phyloP scores from a whole-genome alignment of 228 moss, liverwort and hornwort species.

The Sphagnum fallax region DNA sequence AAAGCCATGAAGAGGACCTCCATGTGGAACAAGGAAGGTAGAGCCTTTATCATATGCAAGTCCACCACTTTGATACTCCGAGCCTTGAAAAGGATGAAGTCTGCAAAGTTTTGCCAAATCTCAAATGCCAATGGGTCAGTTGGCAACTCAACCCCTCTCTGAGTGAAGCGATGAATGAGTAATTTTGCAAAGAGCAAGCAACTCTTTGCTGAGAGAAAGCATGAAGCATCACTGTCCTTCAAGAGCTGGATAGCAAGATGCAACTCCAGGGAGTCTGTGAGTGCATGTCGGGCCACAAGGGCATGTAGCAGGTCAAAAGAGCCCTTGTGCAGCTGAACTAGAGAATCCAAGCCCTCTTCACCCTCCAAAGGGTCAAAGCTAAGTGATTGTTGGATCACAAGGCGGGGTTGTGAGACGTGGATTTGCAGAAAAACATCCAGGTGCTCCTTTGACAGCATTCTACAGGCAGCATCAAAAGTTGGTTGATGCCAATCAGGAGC shows the following conservation, averaged over 20 bases:
- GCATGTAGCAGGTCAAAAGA: slow-evolving; percentile 86
- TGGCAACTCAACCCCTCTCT: slow-evolving; percentile 33
- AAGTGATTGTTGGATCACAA: slow-evolving; percentile 47
- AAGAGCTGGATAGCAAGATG: slow-evolving; percentile 85
- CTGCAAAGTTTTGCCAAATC: slow-evolving; percentile 90
- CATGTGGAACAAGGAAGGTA: slow-evolving; percentile 94
- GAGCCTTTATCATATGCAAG: slow-evolving; percentile 55
- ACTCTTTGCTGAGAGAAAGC: slow-evolving; percentile 68
- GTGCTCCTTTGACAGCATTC: slow-evolving; percentile 76
- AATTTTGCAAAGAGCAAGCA: slow-evolving; percentile 78
- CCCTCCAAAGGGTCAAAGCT: slow-evolving; percentile 61
- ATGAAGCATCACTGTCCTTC: slow-evolving; percentile 66
- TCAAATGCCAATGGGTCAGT: slow-evolving; percentile 88
- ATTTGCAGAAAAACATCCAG: slow-evolving; percentile 91
- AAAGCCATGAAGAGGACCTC: slow-evolving; percentile 98
- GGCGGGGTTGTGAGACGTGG: slow-evolving; percentile 71
- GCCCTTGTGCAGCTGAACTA: slow-evolving; percentile 79
- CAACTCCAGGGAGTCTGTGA: slow-evolving; percentile 76
- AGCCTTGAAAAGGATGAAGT: slow-evolving; percentile 62
- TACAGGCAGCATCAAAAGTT: slow-evolving; percentile 81
- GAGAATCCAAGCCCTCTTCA: slow-evolving; percentile 70
- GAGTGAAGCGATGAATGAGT: slow-evolving; percentile 69
- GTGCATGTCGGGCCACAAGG: slow-evolving; percentile 66
- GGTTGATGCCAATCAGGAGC: slow-evolving; percentile 84
- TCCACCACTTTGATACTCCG: slow-evolving; percentile 73